Conservation (phyloP, 208 protist species). For the Blechomonas ayalai region DNA sequence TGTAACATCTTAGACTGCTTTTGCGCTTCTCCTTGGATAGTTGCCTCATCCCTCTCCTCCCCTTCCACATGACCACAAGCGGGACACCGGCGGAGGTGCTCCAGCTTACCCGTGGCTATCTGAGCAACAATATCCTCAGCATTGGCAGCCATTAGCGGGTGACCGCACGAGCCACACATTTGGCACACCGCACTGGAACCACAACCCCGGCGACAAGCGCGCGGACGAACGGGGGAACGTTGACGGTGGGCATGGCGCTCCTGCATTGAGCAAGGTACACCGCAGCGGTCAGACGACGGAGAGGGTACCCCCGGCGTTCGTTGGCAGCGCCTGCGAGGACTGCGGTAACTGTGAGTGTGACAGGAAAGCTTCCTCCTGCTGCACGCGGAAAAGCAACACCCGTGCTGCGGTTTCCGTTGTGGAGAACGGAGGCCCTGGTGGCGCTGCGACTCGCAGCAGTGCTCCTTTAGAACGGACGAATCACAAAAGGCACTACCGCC, state of each 20-base stretch:
- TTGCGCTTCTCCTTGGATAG: conserved; percentile 1
- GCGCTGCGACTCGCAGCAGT: too few relatives aligned
- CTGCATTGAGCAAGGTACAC: too few relatives aligned
- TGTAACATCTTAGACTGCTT: not conserved
- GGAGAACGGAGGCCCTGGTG: too few relatives aligned
- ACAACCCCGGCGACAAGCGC: too few relatives aligned
- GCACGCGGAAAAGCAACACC: too few relatives aligned
- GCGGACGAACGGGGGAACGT: too few relatives aligned
- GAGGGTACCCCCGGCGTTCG: conserved; percentile 8
- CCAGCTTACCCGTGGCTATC: conserved; percentile 14
- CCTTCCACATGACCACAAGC: conserved; percentile 22
- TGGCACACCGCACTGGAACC: too few relatives aligned
- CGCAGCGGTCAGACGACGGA: not conserved
- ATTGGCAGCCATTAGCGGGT: conserved; percentile 2
- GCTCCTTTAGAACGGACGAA: too few relatives aligned
- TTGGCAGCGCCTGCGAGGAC: not conserved
- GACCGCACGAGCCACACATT: conserved; percentile 5
- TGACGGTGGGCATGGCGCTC: too few relatives aligned
- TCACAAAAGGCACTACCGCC: too few relatives aligned
- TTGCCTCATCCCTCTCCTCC: not conserved
- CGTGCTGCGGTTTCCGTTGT: too few relatives aligned
- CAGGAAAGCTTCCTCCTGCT: too few relatives aligned
- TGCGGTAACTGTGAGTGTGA: conserved; percentile 5
- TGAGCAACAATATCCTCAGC: conserved; percentile 23
- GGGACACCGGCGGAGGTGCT: conserved; percentile 17